phyloP scores from a whole-genome alignment of 768 basidiomycete genomes.

The Phlegmacium glaucopus region DNA sequence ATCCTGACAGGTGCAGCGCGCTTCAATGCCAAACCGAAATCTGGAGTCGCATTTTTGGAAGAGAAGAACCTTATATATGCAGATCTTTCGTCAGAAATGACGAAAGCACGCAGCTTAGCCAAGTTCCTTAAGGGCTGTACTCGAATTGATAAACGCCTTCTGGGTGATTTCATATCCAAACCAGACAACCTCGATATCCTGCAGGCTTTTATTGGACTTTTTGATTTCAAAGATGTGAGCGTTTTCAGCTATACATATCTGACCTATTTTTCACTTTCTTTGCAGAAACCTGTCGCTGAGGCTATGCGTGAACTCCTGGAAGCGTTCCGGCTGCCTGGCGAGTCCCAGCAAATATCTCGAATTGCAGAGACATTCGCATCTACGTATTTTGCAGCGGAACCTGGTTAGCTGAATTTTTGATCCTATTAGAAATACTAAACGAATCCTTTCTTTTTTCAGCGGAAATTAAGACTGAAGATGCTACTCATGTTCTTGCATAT shows the following conservation, averaged over 20 bases:
- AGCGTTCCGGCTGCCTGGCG: conserved; percentile 91
- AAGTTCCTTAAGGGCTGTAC: conserved; percentile 82
- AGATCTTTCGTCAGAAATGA: conserved; percentile 51
- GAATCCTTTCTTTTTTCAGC: conserved; percentile 37
- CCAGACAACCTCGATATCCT: conserved; percentile 84
- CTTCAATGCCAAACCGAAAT: conserved; percentile 93
- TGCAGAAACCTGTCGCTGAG: conserved; percentile 90
- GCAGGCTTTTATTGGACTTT: conserved; percentile 82
- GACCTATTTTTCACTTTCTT: conserved; percentile 3
- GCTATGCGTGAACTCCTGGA: conserved; percentile 95
- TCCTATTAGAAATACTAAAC: background rate
- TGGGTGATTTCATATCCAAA: conserved; percentile 91
- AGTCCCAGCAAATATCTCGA: conserved; percentile 87
- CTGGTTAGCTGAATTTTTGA: conserved; percentile 46
- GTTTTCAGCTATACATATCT: background rate
- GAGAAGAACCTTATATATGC: conserved; percentile 86
- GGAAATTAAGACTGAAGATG: conserved; percentile 88
- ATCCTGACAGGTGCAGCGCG: conserved; percentile 78
- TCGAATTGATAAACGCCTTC: conserved; percentile 84
- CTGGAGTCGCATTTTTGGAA: conserved; percentile 86
- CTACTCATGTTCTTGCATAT: conserved; percentile 90
- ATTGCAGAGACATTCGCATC: conserved; percentile 96
- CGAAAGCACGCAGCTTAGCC: conserved; percentile 71
- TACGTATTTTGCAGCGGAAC: conserved; percentile 80
- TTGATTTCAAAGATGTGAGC: conserved; percentile 85